Evolutionary conservation across 2,329 filamentous ascomycete genomes (phyloP).

Genomic region (Alternaria conjuncta): DNA sequence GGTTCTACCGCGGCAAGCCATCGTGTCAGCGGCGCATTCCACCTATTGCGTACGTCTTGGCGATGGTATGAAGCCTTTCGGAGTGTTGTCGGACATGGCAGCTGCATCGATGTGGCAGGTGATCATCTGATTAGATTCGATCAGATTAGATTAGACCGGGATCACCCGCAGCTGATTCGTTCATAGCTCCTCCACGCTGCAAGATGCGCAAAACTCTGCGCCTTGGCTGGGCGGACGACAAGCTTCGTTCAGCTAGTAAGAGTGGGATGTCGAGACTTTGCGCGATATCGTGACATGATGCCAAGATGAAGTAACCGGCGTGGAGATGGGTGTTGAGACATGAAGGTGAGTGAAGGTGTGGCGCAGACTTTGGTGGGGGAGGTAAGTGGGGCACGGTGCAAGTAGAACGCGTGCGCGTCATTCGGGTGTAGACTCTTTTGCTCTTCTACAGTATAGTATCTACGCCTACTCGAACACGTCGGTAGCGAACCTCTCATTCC

Average conservation of each 20-base stretch:
- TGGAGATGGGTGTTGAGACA: neutral
- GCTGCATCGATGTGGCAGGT: neutral
- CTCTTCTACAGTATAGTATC: neutral
- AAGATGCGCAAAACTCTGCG: neutral
- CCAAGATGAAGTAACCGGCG: neutral
- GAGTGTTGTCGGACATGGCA: neutral
- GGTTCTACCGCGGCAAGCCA: neutral
- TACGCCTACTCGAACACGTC: slow-evolving; percentile 7
- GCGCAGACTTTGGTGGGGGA: neutral
- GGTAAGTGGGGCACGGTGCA: neutral
- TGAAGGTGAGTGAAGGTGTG: neutral
- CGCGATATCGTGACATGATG: neutral
- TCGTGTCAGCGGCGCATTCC: neutral
- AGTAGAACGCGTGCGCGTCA: neutral
- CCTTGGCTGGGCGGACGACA: neutral
- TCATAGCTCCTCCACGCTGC: neutral
- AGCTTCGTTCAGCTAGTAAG: neutral
- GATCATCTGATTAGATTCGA: slow-evolving; percentile 6
- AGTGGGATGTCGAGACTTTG: neutral
- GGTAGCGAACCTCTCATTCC: slow-evolving; percentile 48
- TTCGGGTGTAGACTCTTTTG: neutral
- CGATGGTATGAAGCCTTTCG: neutral
- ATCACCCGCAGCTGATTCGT: neutral
- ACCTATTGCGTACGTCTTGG: neutral
- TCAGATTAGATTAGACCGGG: slow-evolving; percentile 1